Evolutionary conservation across 768 basidiomycete genomes (phyloP), one percentile per base, ranked within the genome.

Genomic region (Rhodotorula graminis): DNA sequence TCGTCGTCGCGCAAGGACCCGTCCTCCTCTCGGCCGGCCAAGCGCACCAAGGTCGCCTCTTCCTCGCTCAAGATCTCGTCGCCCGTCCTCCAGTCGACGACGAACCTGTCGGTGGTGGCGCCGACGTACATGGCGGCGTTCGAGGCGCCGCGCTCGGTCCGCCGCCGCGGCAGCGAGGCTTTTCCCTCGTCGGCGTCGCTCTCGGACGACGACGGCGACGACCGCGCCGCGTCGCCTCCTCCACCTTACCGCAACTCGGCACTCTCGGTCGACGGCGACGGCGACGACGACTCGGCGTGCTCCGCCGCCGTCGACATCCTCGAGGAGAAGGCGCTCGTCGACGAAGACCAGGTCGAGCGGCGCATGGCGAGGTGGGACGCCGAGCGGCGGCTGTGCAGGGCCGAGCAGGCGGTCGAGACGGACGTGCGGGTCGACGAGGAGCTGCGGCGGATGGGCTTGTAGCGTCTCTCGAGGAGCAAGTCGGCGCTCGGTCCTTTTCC

Each of bases 71-170:
- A 3, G 27, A 55, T 55, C 53, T 55, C 53, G n/a, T 10, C 53
- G 53, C 53, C 53, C 11, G n/a, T 55, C 53, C 53, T 55, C 53
- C 53, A 55, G 29, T 55, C 53, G n/a, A 55, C 53, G 29, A 55
- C 53, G n/a, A 55, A 55, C n/a, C 12, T 29, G 27, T n/a, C 53
- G n/a, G 53, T 55, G 15, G 11, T 14, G 12, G 53, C 53, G 53
- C 53, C 53, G 12, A 12, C 53, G n/a, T 55, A 55, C 53, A 55
- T 14, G 3, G 53, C 27, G 3, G 53, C 53, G 14, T 55, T 55
- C n/a, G 27, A 16, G 14, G n/a, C n/a, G 53, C 53, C 53, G 9
- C 53, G 53, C 53, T 10, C 15, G 27, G 29, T 55, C n/a, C 53
- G 53, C n/a, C 29, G 53, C n/a, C 15, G 14, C 27, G 4, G 6